Evolutionary conservation across 352 stramenopile genomes (phyloP).

Genomic region (Phytophthora foliorum): DNA sequence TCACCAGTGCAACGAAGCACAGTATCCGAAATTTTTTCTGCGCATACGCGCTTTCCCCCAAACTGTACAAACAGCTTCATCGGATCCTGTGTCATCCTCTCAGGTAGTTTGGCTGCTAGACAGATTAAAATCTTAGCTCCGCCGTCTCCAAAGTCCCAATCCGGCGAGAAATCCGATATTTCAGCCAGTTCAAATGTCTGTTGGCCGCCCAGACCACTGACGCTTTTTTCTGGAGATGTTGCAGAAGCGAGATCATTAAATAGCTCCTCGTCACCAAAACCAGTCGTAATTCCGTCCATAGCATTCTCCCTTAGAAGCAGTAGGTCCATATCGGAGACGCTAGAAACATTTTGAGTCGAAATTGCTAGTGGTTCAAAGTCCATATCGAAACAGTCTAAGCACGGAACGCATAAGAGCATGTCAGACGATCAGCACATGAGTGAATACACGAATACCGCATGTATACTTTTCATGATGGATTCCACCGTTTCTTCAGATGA

Average conservation of each 20-base stretch:
- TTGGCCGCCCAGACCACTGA: constrained; percentile 23
- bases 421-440: not conserved
- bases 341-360: constrained; percentile 16
- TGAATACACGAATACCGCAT: not conserved
- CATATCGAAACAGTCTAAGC: constrained; percentile 64
- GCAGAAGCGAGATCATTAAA: constrained; percentile 36
- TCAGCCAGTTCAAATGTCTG: constrained; percentile 48
- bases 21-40: constrained; percentile 75
- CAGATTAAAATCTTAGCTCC: constrained; percentile 90
- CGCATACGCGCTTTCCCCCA: constrained; percentile 52
- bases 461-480: constrained; percentile 65
- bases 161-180: constrained; percentile 87
- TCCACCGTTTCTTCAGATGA: constrained; percentile 52
- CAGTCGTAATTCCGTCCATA: constrained; percentile 38
- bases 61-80: constrained; percentile 80
- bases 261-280: constrained; percentile 41
- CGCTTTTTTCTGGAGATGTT: constrained; percentile 7
- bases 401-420: not conserved
- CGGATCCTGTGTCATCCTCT: constrained; percentile 27
- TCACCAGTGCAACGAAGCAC: constrained; percentile 82
- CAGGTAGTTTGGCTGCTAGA: constrained; percentile 55
- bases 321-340: constrained; percentile 34
- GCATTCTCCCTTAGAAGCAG: constrained; percentile 43
- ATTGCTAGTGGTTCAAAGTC: constrained; percentile 44
- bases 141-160: constrained; percentile 83